Evolutionary conservation across 768 basidiomycete genomes (phyloP), one percentile per base, ranked within the genome.

Genomic region (Agrocybe chaxingu): DNA sequence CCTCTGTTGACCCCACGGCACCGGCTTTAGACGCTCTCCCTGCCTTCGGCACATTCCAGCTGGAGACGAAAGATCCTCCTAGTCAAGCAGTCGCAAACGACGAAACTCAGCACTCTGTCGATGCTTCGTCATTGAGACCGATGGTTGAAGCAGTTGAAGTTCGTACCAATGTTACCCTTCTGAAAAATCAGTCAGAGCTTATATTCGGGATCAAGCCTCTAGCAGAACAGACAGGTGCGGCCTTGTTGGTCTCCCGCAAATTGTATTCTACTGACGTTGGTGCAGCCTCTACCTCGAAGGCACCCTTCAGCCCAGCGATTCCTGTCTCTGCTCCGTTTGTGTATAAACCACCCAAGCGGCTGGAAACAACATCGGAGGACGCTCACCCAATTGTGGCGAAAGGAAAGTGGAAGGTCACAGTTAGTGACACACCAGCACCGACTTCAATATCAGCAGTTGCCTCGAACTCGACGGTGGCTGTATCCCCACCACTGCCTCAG

Each of bases 291-390:
- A 19, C 30, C 19, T 29, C 35, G 5, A 47, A 36, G 4, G 31
- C 48, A 8, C 32, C 52, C 29, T 42, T 42, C 11, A 51, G 44
- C 3, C 49, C 59, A 8, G 52, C 55, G 3, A 42, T 54, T 6
- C 56, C 62, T 24, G 51, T 30, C 7, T 52, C 57, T 2, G 35
- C 54, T 4, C 53, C 59, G 3, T 60, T 56, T 30, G 54, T 58
- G 9, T 58, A 58, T 39, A 47, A 63, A 16, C 52, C 57, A 3
- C 56, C 56, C 10, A 30, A 32, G 10, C 56, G 51, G 42, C 57
- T 50, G 30, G 5, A 12, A 12, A 32, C 31, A 38, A 31, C 33
- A 24, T 34, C 37, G 34, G 29, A 4, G 43, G 36, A 30, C 24
- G 11, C 48, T 12, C 4, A 39, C 7, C 9, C 35, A 36, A 43